phyloP scores from a whole-genome alignment of 1,284 basidiomycete genomes.

The Fomitiporia mediterranea region DNA sequence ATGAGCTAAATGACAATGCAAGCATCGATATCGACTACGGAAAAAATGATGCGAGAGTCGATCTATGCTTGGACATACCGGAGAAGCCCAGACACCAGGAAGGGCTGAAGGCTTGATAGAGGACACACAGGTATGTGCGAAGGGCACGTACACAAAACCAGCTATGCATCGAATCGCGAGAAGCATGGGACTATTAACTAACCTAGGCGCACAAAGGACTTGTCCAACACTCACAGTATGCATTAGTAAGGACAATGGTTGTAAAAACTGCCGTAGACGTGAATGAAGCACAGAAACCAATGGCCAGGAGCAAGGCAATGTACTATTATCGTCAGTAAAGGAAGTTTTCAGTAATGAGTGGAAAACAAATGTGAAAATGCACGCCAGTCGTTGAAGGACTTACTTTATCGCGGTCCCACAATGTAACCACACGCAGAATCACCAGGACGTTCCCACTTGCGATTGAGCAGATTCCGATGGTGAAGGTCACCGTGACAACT shows the following conservation, averaged over 20 bases:
- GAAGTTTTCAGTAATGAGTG: background rate
- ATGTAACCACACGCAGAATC: constrained; percentile 16
- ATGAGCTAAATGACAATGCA: constrained; percentile 15
- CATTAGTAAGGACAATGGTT: background rate
- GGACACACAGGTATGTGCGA: constrained; percentile 7
- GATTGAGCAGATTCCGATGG: constrained; percentile 13
- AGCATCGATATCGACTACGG: background rate
- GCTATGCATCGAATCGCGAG: constrained; percentile 1
- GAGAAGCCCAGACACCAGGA: constrained; percentile 17
- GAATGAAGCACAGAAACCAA: constrained; percentile 12
- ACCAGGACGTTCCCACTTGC: constrained; percentile 14
- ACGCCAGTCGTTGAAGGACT: too few relatives aligned
- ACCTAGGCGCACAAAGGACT: too few relatives aligned
- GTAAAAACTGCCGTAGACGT: constrained; percentile 5
- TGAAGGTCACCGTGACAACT: background rate
- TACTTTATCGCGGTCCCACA: constrained; percentile 20
- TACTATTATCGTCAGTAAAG: background rate
- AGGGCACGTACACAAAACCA: background rate
- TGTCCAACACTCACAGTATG: constrained; percentile 1
- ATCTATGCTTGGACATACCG: constrained; percentile 3
- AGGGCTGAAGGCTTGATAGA: background rate
- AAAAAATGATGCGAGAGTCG: background rate
- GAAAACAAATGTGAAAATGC: background rate
- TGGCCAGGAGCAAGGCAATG: constrained; percentile 1
- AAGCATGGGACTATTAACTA: background rate